Percentiles rank a stretch among this genome's conserved stretches.
These are phyloP conservation scores for Ambispora gerdemannii DNA, from an alignment of 192 early-diverging fungal genomes.

Conservation along the genomic window DNA sequence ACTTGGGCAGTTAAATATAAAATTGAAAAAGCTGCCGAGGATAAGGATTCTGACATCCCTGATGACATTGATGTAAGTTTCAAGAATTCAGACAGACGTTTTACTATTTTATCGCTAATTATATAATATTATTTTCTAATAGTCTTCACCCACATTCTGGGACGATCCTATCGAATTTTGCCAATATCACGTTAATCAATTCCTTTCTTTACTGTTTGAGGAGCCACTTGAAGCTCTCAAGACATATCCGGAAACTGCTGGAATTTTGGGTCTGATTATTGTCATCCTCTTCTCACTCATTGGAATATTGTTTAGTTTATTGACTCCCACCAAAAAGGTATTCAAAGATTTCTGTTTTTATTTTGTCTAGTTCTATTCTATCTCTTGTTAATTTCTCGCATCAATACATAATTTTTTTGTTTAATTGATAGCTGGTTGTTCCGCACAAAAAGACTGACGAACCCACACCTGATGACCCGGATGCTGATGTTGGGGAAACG, in stretches of 20 bases:
- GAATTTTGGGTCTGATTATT: constrained; percentile 32
- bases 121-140: neutral
- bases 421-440: constrained; percentile 15
- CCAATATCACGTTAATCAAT: constrained; percentile 34
- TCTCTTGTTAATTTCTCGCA: neutral
- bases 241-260: constrained; percentile 37
- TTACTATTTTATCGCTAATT: neutral
- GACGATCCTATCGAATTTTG: constrained; percentile 39
- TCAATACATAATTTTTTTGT: neutral
- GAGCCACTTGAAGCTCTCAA: constrained; percentile 42
- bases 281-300: constrained; percentile 33
- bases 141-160: constrained; percentile 28
- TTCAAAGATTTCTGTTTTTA: neutral
- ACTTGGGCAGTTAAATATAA: constrained; percentile 75
- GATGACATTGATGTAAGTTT: neutral
- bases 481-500: neutral
- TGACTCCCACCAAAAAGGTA: constrained; percentile 33
- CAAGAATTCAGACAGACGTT: neutral
- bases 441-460: constrained; percentile 47
- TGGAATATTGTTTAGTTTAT: constrained; percentile 37
- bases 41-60: constrained; percentile 38
- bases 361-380: neutral
- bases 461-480: constrained; percentile 37
- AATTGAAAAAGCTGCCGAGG: constrained; percentile 61
- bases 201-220: constrained; percentile 37